Conservation (phyloP, 345 rosid genomes). For the Gossypium sturtianum region DNA sequence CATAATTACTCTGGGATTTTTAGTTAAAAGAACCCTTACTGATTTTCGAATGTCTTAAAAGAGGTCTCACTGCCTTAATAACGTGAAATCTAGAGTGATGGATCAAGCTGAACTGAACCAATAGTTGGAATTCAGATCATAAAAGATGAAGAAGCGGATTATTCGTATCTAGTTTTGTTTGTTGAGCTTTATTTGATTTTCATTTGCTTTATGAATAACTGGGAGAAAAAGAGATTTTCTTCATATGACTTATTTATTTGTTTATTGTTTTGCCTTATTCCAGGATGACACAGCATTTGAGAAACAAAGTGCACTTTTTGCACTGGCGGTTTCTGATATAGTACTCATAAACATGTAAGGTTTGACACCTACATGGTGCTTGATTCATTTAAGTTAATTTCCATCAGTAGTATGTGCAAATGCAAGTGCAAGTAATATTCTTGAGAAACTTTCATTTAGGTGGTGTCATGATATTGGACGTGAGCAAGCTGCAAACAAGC, state of each 20-base stretch:
- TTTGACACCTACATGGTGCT: not conserved
- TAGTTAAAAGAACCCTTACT: not conserved
- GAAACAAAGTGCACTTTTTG: slow-evolving; percentile 99
- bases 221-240: slow-evolving; percentile 1
- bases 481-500: slow-evolving; percentile 99
- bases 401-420: slow-evolving; percentile 7
- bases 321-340: slow-evolving; percentile 97
- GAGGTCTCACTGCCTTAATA: not conserved
- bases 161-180: not conserved
- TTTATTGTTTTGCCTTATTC: slow-evolving; percentile 7
- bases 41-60: not conserved
- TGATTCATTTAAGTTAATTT: not conserved
- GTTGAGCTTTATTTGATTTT: not conserved
- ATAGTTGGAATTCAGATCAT: slow-evolving; percentile 6
- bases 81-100: not conserved
- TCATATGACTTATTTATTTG: not conserved
- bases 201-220: not conserved
- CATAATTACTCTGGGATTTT: not conserved
- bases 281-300: slow-evolving; percentile 99
- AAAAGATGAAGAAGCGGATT: not conserved
- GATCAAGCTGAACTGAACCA: not conserved
- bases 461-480: slow-evolving; percentile 99
- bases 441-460: slow-evolving; percentile 41
- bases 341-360: slow-evolving; percentile 97
- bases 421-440: slow-evolving; percentile 6